These are phyloP conservation scores for Quercus robur DNA, from an alignment of 306 rosid species.

Conservation along the genomic window DNA sequence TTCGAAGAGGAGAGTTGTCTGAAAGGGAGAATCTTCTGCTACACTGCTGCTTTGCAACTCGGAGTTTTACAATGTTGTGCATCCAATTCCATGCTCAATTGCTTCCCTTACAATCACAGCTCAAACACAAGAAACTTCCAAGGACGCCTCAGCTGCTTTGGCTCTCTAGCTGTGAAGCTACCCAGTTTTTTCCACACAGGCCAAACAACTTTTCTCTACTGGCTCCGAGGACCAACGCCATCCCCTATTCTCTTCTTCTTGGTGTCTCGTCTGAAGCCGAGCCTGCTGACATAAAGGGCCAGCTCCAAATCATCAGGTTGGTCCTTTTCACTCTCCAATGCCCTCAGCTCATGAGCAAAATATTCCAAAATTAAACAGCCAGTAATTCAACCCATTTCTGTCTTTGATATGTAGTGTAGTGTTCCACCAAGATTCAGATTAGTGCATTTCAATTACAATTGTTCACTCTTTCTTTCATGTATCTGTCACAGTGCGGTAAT, in stretches of 20 bases:
- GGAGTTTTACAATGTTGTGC: conserved; percentile 30
- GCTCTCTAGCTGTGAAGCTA: conserved; percentile 6
- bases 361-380: not conserved
- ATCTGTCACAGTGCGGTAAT: conserved; percentile 45
- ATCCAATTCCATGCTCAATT: conserved; percentile 32
- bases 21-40: not conserved
- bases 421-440: not conserved
- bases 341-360: not conserved
- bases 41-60: not conserved
- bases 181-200: conserved; percentile 5
- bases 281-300: conserved; percentile 34
- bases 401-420: not conserved
- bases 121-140: conserved; percentile 18
- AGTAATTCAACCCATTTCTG: not conserved
- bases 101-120: conserved; percentile 26
- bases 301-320: conserved; percentile 42
- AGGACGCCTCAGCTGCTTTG: conserved; percentile 16
- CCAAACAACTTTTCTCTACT: conserved; percentile 12
- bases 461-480: not conserved
- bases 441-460: not conserved
- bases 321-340: not conserved
- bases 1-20: not conserved
- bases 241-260: conserved; percentile 29
- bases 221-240: conserved; percentile 31
- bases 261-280: conserved; percentile 25